Evolutionary conservation across 257 asterid species (phyloP).

Genomic region (Jasminum sambac): DNA sequence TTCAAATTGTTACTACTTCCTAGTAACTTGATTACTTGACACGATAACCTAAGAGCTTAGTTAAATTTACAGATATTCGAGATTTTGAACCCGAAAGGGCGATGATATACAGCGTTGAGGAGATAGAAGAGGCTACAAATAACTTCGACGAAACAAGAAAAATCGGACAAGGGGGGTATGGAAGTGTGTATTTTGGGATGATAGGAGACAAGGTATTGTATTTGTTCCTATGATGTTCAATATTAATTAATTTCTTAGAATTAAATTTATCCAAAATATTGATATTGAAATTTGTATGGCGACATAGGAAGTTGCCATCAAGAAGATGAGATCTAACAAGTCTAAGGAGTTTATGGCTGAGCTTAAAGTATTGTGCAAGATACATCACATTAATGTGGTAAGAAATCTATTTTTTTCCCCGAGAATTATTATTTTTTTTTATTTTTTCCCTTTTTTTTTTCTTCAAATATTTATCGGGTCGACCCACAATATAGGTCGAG

Average conservation of each 20-base stretch:
- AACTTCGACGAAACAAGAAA: slow-evolving; percentile 64
- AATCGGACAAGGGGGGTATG: slow-evolving; percentile 86
- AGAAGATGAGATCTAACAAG: slow-evolving; percentile 83
- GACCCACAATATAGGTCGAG: slow-evolving; percentile 54
- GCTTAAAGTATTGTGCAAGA: slow-evolving; percentile 74
- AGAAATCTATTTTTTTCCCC: no score
- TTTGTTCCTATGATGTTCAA: background rate
- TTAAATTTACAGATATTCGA: slow-evolving; percentile 43
- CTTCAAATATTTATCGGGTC: background rate
- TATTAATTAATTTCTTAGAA: background rate
- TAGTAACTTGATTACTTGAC: background rate
- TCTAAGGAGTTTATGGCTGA: slow-evolving; percentile 90
- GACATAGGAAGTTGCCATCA: slow-evolving; percentile 76
- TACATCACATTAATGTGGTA: slow-evolving; percentile 90
- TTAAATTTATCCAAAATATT: background rate
- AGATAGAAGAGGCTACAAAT: slow-evolving; percentile 67
- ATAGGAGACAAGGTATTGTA: slow-evolving; percentile 56
- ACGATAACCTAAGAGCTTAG: background rate
- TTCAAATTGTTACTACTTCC: background rate
- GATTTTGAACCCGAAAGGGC: slow-evolving; percentile 72
- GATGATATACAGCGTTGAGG: slow-evolving; percentile 56
- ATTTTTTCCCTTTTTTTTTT: background rate
- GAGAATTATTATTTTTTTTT: no score
- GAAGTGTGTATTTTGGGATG: slow-evolving; percentile 68
- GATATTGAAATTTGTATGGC: background rate